phyloP scores from a whole-genome alignment of 768 basidiomycete species.

The Pholiota molesta region DNA sequence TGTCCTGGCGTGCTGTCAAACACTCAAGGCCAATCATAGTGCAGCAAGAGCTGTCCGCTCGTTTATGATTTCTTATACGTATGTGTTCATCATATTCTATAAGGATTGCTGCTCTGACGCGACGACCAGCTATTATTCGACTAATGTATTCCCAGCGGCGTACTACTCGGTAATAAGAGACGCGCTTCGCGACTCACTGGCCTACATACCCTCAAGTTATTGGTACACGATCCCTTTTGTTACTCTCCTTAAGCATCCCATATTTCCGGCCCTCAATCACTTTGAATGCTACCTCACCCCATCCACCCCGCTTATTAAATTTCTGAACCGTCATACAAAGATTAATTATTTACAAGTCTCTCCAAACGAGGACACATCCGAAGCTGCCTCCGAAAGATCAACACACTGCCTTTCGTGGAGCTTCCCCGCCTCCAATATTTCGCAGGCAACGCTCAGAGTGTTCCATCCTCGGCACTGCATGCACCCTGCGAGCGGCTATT shows the following conservation, averaged over 20 bases:
- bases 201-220: slow-evolving; percentile 33
- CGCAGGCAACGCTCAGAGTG: slow-evolving; percentile 35
- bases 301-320: slow-evolving; percentile 30
- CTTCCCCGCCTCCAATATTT: slow-evolving; percentile 40
- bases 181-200: slow-evolving; percentile 29
- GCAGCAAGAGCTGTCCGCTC: slow-evolving; percentile 33
- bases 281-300: slow-evolving; percentile 40
- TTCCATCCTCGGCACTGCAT: slow-evolving; percentile 29
- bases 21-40: slow-evolving; percentile 28
- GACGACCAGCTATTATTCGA: slow-evolving; percentile 20
- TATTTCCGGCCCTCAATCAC: slow-evolving; percentile 32
- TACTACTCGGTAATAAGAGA: slow-evolving; percentile 34
- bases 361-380: slow-evolving; percentile 28
- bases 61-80: slow-evolving; percentile 38
- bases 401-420: slow-evolving; percentile 19
- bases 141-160: slow-evolving; percentile 24
- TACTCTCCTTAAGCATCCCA: slow-evolving; percentile 22
- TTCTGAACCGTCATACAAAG: slow-evolving; percentile 37
- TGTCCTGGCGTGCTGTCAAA: slow-evolving; percentile 37
- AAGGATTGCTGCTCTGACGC: not conserved
- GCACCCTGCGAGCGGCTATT: slow-evolving; percentile 37
- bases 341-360: slow-evolving; percentile 40
- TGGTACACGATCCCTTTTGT: slow-evolving; percentile 34
- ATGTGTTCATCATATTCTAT: slow-evolving; percentile 16
- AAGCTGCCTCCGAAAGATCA: slow-evolving; percentile 3